A percentile compares a stretch with the other conserved stretches of the same genome.
phyloP scores from a whole-genome alignment of 805 yeast species.

The Kazachstania kunashirensis region DNA sequence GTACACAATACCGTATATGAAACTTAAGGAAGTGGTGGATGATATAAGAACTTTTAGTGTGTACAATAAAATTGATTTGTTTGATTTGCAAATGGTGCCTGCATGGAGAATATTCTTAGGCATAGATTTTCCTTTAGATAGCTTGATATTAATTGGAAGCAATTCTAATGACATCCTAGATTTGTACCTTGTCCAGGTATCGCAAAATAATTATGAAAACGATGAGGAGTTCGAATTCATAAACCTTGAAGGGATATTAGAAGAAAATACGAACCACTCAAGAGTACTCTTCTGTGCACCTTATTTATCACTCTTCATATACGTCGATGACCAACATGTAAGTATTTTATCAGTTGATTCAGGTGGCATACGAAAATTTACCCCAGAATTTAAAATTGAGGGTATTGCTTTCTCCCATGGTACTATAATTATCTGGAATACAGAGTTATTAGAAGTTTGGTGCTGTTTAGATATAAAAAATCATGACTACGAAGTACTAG shows the following conservation, averaged over 20 bases:
- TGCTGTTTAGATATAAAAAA: conserved; percentile 2
- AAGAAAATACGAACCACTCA: not conserved
- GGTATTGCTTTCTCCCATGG: not conserved
- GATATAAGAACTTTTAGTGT: not conserved
- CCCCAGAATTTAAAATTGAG: conserved; percentile 1
- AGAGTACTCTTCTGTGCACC: not conserved
- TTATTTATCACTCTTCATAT: not conserved
- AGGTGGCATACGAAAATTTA: not conserved
- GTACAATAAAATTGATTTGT: not conserved
- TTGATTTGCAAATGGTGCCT: not conserved
- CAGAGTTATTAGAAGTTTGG: not conserved
- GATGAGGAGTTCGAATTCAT: not conserved
- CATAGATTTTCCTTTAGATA: not conserved
- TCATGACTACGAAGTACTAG: too few species aligned
- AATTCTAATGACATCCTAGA: not conserved
- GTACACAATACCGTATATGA: not conserved
- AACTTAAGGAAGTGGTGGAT: not conserved
- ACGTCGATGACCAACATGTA: not conserved
- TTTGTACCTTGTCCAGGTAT: conserved; percentile 4
- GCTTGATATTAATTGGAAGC: not conserved
- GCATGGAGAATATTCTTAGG: conserved; percentile 1
- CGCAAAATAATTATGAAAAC: not conserved
- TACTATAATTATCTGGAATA: conserved; percentile 3
- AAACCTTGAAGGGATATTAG: not conserved
- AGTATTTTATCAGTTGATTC: not conserved